These are phyloP conservation scores for Sporothrix phasma DNA, from an alignment of 2,329 filamentous ascomycete species.

Conservation along the genomic window DNA sequence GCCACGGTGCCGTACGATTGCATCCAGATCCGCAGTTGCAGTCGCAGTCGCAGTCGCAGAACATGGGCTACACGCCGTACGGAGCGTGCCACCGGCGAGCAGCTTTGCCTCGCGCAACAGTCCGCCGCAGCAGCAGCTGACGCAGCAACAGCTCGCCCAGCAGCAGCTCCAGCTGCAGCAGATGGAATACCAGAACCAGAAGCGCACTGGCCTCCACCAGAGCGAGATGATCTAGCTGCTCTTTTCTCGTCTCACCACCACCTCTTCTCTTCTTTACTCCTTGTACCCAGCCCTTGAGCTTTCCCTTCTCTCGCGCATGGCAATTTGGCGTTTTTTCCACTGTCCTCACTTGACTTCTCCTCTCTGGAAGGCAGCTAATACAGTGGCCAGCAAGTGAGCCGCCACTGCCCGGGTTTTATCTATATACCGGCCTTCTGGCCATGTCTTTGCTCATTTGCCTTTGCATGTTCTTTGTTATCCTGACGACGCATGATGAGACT, in stretches of 20 bases:
- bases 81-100: slow-evolving; percentile 31
- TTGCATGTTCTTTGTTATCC: not conserved
- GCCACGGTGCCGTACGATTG: slow-evolving; percentile 31
- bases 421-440: not conserved
- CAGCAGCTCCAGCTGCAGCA: slow-evolving; percentile 23
- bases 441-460: slow-evolving; percentile 2
- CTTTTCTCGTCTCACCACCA: not conserved
- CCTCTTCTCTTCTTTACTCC: slow-evolving; percentile 6
- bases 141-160: slow-evolving; percentile 24
- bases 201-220: slow-evolving; percentile 41
- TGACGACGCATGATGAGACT: too few species aligned
- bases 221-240: slow-evolving; percentile 44
- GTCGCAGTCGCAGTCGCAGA: slow-evolving; percentile 29
- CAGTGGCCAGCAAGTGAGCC: too few species aligned
- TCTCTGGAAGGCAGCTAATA: not conserved
- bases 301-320: slow-evolving; percentile 23
- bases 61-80: slow-evolving; percentile 29
- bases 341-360: slow-evolving; percentile 7
- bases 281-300: slow-evolving; percentile 6
- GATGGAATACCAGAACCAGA: slow-evolving; percentile 27
- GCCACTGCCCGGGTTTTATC: too few species aligned
- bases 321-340: slow-evolving; percentile 28
- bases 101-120: slow-evolving; percentile 27
- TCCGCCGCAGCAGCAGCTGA: slow-evolving; percentile 25
- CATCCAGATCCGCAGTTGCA: slow-evolving; percentile 28